These are phyloP conservation scores for Senna tora DNA, from an alignment of 306 rosid species.

Conservation along the genomic window DNA sequence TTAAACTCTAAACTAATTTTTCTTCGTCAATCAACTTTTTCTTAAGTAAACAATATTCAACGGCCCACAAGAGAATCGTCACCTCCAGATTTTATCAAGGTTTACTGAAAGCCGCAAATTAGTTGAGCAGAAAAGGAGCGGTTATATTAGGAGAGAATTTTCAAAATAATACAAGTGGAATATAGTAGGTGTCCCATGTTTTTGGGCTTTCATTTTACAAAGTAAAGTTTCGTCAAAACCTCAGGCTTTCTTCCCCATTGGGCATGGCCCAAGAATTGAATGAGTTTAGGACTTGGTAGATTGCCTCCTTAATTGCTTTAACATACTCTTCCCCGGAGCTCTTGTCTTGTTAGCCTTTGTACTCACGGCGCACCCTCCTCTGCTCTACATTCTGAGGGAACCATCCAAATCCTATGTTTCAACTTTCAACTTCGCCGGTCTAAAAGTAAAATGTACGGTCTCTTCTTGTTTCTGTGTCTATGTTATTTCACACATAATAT, in stretches of 20 bases:
- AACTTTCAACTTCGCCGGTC: too few relatives aligned
- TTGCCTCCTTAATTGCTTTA: slow-evolving; percentile 70
- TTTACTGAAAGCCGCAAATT: too few relatives aligned
- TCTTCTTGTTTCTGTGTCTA: too few relatives aligned
- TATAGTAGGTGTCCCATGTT: background rate
- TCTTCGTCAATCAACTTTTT: too few relatives aligned
- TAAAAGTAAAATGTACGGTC: too few relatives aligned
- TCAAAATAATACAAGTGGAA: background rate
- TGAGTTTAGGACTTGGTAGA: slow-evolving; percentile 66
- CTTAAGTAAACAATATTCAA: too few relatives aligned
- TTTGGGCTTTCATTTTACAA: background rate
- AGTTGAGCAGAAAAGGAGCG: background rate
- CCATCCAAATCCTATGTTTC: slow-evolving; percentile 55
- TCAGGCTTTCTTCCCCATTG: background rate
- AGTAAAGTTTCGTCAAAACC: background rate
- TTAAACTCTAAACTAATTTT: too few relatives aligned
- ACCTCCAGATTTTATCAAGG: too few relatives aligned
- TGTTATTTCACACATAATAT: background rate
- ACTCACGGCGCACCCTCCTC: slow-evolving; percentile 91
- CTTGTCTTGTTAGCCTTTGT: slow-evolving; percentile 84
- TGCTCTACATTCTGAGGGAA: slow-evolving; percentile 88
- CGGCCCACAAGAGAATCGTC: too few relatives aligned
- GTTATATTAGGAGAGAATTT: background rate
- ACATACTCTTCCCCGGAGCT: slow-evolving; percentile 84
- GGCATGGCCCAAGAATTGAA: background rate